Base-by-base conservation (phyloP, 805 yeast species). In the Huiozyma naganishii region DNA sequence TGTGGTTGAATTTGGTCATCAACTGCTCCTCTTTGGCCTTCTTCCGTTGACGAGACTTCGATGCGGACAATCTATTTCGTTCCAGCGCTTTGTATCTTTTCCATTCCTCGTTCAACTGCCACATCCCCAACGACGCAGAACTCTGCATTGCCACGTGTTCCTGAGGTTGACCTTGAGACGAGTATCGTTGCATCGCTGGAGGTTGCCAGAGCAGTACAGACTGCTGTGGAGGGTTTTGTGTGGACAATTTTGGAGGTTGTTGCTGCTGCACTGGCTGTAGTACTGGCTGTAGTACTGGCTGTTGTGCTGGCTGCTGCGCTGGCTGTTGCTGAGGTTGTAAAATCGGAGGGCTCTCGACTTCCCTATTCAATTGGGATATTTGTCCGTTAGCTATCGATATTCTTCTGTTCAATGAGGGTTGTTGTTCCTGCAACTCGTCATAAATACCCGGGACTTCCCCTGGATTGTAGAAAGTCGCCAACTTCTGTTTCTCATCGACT, bases 311-410 rank as follows among this genome's bases (percentile, higher is more conserved):
- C 23, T 17, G 28, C 28, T 23, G 10, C 39, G 17, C 39, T 37
- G 17, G 17, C 29, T 9, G 6, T 37, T 4, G 23, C 23, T 17
- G 23, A 39, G 61, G 23, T 4, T 17, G 63, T 0, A 65, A 41
- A 36, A 62, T 63, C 29, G 66, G 70, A 35, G 62, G 58, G n/a
- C 57, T 56, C 6, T 45, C 60, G 34, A 48, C 48, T 37, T 61
- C 65, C 38, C 66, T 69, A 6, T 75, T 70, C 32, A 83, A 73
- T 55, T 83, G 92, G 40, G 86, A 84, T 51, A 83, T 83, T 55
- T 83, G 92, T 53, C 92, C 92, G 62, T 83, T 83, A 10, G 89
- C 80, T 41, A 83, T 83, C 36, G 90, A 82, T 3, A 83, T 76
- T 55, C 92, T 72, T 55, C 92, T 17, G 4, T 17, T 17, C 23